A percentile compares a stretch with the other conserved stretches of the same genome.
phyloP scores from a whole-genome alignment of 768 basidiomycete genomes.

The Gymnopilus dilepis region DNA sequence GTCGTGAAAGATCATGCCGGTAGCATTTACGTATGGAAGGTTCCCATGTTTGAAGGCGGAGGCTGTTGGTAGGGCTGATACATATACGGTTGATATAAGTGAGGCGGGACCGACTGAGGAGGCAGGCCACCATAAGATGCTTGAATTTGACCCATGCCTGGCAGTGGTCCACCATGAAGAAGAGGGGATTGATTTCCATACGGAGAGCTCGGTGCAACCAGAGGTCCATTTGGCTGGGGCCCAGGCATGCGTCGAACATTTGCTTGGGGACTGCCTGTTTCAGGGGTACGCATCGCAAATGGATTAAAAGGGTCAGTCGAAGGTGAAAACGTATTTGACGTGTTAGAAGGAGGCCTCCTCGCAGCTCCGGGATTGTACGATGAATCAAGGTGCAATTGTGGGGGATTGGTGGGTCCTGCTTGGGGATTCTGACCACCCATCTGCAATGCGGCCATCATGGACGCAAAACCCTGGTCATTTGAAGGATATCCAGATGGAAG shows the following conservation, averaged over 20 bases:
- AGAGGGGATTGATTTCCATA: conserved; percentile 69
- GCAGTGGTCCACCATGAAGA: conserved; percentile 59
- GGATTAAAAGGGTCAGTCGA: conserved; percentile 55
- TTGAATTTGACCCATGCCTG: conserved; percentile 71
- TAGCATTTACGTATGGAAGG: conserved; percentile 66
- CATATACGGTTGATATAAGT: conserved; percentile 83
- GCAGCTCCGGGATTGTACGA: conserved; percentile 49
- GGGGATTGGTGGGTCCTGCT: conserved; percentile 59
- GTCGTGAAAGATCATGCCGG: conserved; percentile 51
- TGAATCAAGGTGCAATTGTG: conserved; percentile 75
- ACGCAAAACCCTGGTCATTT: conserved; percentile 84
- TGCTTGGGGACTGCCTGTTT: conserved; percentile 50
- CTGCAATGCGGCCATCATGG: conserved; percentile 92
- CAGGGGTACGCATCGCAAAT: conserved; percentile 52
- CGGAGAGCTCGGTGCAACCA: conserved; percentile 48
- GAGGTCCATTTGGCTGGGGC: conserved; percentile 53
- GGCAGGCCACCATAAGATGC: conserved; percentile 66
- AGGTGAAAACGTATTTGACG: conserved; percentile 42
- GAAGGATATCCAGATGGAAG: conserved; percentile 81
- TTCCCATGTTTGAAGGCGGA: conserved; percentile 73
- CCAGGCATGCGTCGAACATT: conserved; percentile 54
- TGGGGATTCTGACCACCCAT: conserved; percentile 90
- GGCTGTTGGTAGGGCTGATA: conserved; percentile 84
- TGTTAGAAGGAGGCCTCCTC: conserved; percentile 42
- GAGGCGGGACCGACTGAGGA: conserved; percentile 64